A percentile compares a stretch with the other conserved stretches of the same genome.
These are phyloP conservation scores for Castanea sativa DNA, from an alignment of 306 rosid species.

Conservation along the genomic window DNA sequence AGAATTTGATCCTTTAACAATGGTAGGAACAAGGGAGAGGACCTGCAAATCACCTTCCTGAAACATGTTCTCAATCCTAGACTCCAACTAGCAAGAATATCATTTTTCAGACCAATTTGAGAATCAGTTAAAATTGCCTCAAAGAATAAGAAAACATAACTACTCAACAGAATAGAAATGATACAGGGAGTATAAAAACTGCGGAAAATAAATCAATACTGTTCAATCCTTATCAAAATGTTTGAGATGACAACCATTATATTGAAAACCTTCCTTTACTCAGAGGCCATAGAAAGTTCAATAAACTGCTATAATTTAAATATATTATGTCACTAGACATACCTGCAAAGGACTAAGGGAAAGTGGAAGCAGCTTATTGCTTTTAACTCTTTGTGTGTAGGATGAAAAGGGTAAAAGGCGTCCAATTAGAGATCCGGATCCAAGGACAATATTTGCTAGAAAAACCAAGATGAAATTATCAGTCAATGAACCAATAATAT, in stretches of 20 bases:
- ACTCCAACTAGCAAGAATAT: neutral
- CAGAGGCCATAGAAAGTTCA: conserved; percentile 9
- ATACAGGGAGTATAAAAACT: neutral
- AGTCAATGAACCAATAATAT: neutral
- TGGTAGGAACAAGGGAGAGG: neutral
- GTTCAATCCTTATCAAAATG: neutral
- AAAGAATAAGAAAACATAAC: neutral
- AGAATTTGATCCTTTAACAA: neutral
- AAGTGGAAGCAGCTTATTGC: conserved; percentile 37
- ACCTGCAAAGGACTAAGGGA: conserved; percentile 78
- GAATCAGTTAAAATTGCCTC: neutral
- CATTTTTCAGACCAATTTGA: neutral
- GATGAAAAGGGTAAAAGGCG: conserved; percentile 60
- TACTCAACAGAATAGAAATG: neutral
- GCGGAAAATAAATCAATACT: neutral
- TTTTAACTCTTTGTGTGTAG: conserved; percentile 36
- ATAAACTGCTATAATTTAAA: conserved; percentile 10
- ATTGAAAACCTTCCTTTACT: neutral
- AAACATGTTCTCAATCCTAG: neutral
- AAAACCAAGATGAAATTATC: conserved; percentile 25
- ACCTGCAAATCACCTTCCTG: neutral
- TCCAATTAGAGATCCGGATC: conserved; percentile 69
- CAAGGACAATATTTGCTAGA: conserved; percentile 72
- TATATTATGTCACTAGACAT: conserved; percentile 24
- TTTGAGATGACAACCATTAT: neutral